Evolutionary conservation across 2,329 filamentous ascomycete species (phyloP).

Genomic region (Grosmannia serpens): DNA sequence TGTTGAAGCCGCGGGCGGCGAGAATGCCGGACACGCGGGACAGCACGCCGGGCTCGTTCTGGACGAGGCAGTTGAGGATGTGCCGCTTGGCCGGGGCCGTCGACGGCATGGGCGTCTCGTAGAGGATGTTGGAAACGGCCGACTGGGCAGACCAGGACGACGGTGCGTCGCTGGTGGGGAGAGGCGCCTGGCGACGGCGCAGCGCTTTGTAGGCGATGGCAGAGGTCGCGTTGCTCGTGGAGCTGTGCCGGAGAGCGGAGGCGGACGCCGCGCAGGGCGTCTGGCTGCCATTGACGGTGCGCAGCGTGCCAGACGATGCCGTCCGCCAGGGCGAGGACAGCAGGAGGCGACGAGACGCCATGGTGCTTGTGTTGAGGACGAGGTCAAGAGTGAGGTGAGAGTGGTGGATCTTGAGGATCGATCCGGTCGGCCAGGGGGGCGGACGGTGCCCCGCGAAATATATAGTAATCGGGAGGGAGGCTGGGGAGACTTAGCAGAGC

Average conservation of each 20-base stretch:
- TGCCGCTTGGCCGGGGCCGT: slow-evolving; percentile 81
- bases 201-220: slow-evolving; percentile 96
- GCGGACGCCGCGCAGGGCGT: slow-evolving; percentile 16
- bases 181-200: slow-evolving; percentile 76
- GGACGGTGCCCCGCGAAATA: neutral
- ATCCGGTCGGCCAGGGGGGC: neutral
- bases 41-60: slow-evolving; percentile 96
- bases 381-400: too few species aligned
- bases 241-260: slow-evolving; percentile 24
- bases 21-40: slow-evolving; percentile 94
- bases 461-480: neutral
- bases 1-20: slow-evolving; percentile 95
- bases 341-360: slow-evolving; percentile 9
- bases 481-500: neutral
- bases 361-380: neutral
- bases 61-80: slow-evolving; percentile 94
- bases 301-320: slow-evolving; percentile 10
- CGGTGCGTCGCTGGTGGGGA: slow-evolving; percentile 64
- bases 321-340: slow-evolving; percentile 13
- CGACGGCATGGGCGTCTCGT: slow-evolving; percentile 86
- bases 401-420: neutral
- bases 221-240: slow-evolving; percentile 65
- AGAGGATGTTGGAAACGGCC: slow-evolving; percentile 95
- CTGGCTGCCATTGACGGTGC: slow-evolving; percentile 1
- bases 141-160: slow-evolving; percentile 83